Evolutionary conservation across 805 yeast species (phyloP), one percentile per base, ranked within the genome.

Genomic region (Kuraishia borneana): DNA sequence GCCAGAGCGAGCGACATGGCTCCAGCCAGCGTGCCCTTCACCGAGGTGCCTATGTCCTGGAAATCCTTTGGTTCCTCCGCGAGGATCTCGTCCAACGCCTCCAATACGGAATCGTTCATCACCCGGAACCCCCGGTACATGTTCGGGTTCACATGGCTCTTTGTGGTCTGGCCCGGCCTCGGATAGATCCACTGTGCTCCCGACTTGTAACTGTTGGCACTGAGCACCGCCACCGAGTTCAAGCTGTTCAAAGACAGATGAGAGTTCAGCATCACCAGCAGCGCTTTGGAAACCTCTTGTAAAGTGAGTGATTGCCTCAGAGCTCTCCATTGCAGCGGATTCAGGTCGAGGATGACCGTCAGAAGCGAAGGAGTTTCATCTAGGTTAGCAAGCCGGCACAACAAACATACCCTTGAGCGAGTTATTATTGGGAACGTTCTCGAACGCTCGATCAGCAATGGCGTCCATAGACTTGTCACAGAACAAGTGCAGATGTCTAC

Each of bases 111-210:
- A 36, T 83, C 88, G 53, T 87, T 94, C 20, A 89, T 78, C 27
- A 73, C 63, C 41, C 80, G 67, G 48, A 89, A 89, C 49, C 83
- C 94, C 40, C 95, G 65, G 50, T 89, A 85, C 84, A 89, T 84
- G 30, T 75, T 77, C 33, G 63, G 48, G 48, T 70, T 64, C 31
- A 73, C 58, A 7, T 25, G 16, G 12, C 6, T 25, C 16, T 25
- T 16, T 12, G 8, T 16, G 16, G 13, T 6, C 13, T 25, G 16
- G 6, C 6, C 16, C 10, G 46, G 32, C 13, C 47, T 42, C 1
- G 97, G 97, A 47, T 76, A 84, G 17, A 89, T 50, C 43, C 81
- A 72, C 42, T 62, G 60, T 0, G 94, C 76, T 1, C 89, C 84
- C 10, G 60, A 56, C 3, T 40, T 37, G 28, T 42, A 53, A 2